Conservation (phyloP, 345 rosid genomes). For the Camelina laxa region DNA sequence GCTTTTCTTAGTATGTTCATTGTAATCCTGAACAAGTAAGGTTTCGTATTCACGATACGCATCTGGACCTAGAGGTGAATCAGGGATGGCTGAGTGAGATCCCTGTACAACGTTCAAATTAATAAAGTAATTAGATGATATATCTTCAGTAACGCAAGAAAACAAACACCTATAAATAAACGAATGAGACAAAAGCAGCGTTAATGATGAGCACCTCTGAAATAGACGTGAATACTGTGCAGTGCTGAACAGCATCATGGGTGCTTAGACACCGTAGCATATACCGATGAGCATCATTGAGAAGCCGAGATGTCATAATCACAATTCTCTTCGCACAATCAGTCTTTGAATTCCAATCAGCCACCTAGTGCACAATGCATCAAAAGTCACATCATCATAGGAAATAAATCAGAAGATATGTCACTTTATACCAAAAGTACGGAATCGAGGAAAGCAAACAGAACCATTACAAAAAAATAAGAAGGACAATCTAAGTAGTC, state of each 20-base stretch:
- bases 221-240: conserved; percentile 77
- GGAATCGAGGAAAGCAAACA: conserved; percentile 12
- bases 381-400: conserved; percentile 8
- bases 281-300: conserved; percentile 94
- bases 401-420: not conserved
- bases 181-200: conserved; percentile 19
- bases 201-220: conserved; percentile 69
- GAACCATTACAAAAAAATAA: not conserved
- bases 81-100: conserved; percentile 81
- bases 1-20: conserved; percentile 68
- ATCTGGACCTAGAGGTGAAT: conserved; percentile 93
- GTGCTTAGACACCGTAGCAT: conserved; percentile 76
- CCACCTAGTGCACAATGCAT: conserved; percentile 52
- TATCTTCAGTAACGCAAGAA: not conserved
- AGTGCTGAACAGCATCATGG: conserved; percentile 56
- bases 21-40: conserved; percentile 92
- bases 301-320: conserved; percentile 77
- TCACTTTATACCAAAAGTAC: not conserved
- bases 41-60: conserved; percentile 87
- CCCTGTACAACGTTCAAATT: conserved; percentile 48
- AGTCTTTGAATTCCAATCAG: conserved; percentile 69
- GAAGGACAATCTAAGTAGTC: not conserved
- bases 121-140: conserved; percentile 1
- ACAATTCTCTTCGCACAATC: conserved; percentile 58
- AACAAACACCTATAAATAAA: conserved; percentile 6